Evolutionary conservation across 208 protist genomes (phyloP).

Genomic region (Strigomonas galati): DNA sequence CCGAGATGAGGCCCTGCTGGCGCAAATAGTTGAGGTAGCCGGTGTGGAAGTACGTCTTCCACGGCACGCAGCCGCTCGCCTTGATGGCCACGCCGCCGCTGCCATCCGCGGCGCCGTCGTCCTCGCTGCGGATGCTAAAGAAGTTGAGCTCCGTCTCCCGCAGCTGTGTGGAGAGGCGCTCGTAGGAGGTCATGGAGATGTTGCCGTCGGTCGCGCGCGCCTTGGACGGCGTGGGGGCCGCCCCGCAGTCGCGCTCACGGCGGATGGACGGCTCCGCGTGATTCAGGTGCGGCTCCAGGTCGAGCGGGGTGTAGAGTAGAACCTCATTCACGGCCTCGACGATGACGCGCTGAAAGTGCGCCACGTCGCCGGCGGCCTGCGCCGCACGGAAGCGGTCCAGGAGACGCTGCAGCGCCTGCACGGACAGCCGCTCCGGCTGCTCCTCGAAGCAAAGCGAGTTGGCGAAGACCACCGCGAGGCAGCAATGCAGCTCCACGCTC

Average conservation of each 20-base stretch:
- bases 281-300: background rate
- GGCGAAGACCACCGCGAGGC: slow-evolving; percentile 25
- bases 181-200: background rate
- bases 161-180: background rate
- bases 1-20: background rate
- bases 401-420: slow-evolving; percentile 23
- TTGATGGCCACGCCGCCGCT: slow-evolving; percentile 3
- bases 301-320: slow-evolving; percentile 41
- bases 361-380: slow-evolving; percentile 30
- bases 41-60: background rate
- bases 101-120: background rate
- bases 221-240: background rate
- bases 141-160: slow-evolving; percentile 8
- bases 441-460: slow-evolving; percentile 24
- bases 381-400: slow-evolving; percentile 25
- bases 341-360: slow-evolving; percentile 27
- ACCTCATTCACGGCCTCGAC: slow-evolving; percentile 37
- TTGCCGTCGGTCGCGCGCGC: background rate
- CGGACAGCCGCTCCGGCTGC: slow-evolving; percentile 22
- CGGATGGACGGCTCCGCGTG: background rate
- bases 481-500: slow-evolving; percentile 26
- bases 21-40: background rate
- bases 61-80: background rate
- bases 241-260: background rate
- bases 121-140: background rate